Conservation (phyloP, 768 basidiomycete species). For the Plicaturopsis crispa region DNA sequence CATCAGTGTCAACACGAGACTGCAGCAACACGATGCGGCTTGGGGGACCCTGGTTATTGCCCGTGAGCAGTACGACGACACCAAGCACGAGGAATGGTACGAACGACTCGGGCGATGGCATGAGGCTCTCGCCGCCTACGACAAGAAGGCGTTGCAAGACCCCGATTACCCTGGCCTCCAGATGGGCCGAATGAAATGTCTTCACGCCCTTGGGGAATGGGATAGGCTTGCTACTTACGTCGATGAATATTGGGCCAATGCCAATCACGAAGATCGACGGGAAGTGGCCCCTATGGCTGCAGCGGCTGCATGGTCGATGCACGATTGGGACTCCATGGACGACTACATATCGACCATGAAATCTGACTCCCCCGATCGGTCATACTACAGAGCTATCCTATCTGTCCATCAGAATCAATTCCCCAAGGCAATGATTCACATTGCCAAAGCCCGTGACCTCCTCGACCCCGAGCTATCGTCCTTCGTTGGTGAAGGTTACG, state of each 20-base stretch:
- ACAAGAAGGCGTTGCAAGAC: slow-evolving; percentile 69
- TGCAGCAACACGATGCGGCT: slow-evolving; percentile 96
- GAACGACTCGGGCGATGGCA: slow-evolving; percentile 95
- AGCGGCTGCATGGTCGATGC: slow-evolving; percentile 93
- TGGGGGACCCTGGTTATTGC: slow-evolving; percentile 94
- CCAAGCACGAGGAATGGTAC: slow-evolving; percentile 97
- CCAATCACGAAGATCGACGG: slow-evolving; percentile 74
- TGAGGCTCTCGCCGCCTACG: slow-evolving; percentile 82
- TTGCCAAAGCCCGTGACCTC: slow-evolving; percentile 87
- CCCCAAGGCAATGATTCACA: slow-evolving; percentile 81
- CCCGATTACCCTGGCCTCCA: slow-evolving; percentile 71
- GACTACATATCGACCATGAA: slow-evolving; percentile 94
- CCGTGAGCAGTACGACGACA: slow-evolving; percentile 81
- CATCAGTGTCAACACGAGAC: slow-evolving; percentile 91
- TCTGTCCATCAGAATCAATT: slow-evolving; percentile 97
- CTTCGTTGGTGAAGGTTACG: slow-evolving; percentile 92
- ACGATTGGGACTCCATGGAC: slow-evolving; percentile 98
- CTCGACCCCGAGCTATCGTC: slow-evolving; percentile 88
- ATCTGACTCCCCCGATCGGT: slow-evolving; percentile 84
- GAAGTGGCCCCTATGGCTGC: slow-evolving; percentile 96
- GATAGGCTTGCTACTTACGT: slow-evolving; percentile 82
- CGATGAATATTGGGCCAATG: slow-evolving; percentile 80
- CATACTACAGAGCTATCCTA: slow-evolving; percentile 94
- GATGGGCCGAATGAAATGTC: slow-evolving; percentile 89
- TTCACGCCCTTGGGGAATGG: slow-evolving; percentile 98